phyloP scores from a whole-genome alignment of 257 asterid genomes.

The Solanum chaucha region DNA sequence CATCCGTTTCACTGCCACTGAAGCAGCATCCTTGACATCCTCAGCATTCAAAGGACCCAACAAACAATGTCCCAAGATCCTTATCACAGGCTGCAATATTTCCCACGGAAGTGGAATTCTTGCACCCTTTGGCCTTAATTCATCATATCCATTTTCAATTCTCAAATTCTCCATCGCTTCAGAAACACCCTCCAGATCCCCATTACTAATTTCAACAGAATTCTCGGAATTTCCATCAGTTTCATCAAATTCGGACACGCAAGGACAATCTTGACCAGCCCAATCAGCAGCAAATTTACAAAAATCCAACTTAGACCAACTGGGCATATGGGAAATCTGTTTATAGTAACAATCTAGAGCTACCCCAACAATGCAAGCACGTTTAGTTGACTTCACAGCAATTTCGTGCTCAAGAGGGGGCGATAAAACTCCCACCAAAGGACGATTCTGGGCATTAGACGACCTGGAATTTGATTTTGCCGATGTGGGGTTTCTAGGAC shows the following conservation, averaged over 20 bases:
- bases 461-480: conserved; percentile 27
- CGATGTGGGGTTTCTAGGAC: conserved; percentile 36
- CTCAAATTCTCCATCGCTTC: conserved; percentile 20
- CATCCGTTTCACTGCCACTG: conserved; percentile 57
- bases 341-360: conserved; percentile 78
- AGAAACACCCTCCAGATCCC: conserved; percentile 18
- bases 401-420: conserved; percentile 75
- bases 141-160: conserved; percentile 13
- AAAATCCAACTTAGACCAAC: conserved; percentile 78
- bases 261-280: conserved; percentile 83
- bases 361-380: conserved; percentile 83
- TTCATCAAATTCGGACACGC: conserved; percentile 57
- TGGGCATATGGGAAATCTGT: conserved; percentile 86
- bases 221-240: conserved; percentile 9
- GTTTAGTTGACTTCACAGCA: conserved; percentile 84
- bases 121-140: conserved; percentile 20
- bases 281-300: conserved; percentile 57
- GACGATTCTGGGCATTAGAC: conserved; percentile 1
- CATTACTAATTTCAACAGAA: conserved; percentile 22
- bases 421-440: conserved; percentile 49
- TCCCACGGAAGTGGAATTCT: conserved; percentile 96
- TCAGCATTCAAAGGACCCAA: conserved; percentile 66
- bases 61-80: conserved; percentile 90
- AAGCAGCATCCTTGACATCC: conserved; percentile 77
- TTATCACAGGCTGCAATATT: conserved; percentile 74